Conservation (phyloP, 2,329 filamentous ascomycete genomes). For the Clarireedia paspali region DNA sequence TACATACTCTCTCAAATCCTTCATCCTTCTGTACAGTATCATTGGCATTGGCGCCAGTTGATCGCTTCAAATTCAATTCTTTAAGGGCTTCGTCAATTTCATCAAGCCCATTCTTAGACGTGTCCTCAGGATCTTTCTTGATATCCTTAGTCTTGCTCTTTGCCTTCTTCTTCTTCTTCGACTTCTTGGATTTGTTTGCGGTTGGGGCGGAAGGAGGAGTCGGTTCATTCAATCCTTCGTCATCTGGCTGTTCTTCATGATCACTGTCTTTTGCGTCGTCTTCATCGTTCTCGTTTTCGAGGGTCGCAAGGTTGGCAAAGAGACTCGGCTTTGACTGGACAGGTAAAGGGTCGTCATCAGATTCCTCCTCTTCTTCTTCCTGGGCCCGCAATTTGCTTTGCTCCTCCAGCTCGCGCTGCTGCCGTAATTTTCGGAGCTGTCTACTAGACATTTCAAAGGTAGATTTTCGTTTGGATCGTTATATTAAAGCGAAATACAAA, state of each 20-base stretch:
- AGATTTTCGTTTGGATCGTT: neutral
- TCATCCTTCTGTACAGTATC: constrained; percentile 20
- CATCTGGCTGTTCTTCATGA: constrained; percentile 27
- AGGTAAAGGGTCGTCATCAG: constrained; percentile 21
- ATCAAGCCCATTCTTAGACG: constrained; percentile 37
- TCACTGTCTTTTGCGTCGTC: constrained; percentile 28
- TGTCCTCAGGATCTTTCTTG: constrained; percentile 17
- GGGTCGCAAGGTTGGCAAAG: constrained; percentile 44
- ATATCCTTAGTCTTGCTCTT: constrained; percentile 19
- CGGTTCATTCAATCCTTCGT: constrained; percentile 26
- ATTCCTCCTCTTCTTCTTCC: constrained; percentile 25
- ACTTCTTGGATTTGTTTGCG: constrained; percentile 45
- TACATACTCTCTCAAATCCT: constrained; percentile 39
- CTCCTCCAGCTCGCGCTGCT: constrained; percentile 28
- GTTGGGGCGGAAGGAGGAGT: constrained; percentile 14
- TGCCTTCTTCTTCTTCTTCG: constrained; percentile 40
- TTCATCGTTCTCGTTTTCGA: constrained; percentile 33
- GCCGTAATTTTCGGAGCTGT: constrained; percentile 30
- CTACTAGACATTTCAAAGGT: constrained; percentile 26
- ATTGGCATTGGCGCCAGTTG: constrained; percentile 13
- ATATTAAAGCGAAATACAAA: neutral
- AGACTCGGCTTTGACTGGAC: constrained; percentile 40
- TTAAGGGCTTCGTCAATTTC: constrained; percentile 60
- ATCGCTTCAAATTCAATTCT: constrained; percentile 42
- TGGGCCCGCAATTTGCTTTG: constrained; percentile 15